Evolutionary conservation across 129 eudicot genomes (phyloP).

Genomic region (Gnaphalium uliginosum): DNA sequence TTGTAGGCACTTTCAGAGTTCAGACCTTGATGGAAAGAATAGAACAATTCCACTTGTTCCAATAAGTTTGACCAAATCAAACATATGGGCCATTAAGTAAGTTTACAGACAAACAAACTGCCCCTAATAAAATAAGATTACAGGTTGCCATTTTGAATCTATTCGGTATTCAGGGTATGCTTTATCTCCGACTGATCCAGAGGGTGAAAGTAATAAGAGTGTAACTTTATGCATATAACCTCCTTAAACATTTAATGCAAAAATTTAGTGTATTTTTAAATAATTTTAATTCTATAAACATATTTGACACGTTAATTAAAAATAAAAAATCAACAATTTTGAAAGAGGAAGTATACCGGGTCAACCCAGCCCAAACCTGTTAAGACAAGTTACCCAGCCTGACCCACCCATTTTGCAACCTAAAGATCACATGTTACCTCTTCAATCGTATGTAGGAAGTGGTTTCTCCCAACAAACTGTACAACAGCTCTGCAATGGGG

Average conservation of each 20-base stretch:
- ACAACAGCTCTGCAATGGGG: constrained; percentile 92
- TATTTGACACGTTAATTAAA: not conserved
- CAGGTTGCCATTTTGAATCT: no score
- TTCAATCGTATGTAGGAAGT: constrained; percentile 76
- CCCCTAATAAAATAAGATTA: no score
- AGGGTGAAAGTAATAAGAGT: not conserved
- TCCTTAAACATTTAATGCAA: not conserved
- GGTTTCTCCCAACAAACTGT: constrained; percentile 86
- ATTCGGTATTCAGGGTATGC: not conserved
- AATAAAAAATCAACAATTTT: not conserved
- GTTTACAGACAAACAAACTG: no score
- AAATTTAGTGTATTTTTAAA: not conserved
- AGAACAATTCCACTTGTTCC: not conserved
- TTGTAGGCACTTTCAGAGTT: no score
- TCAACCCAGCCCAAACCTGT: not conserved
- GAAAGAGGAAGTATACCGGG: not conserved
- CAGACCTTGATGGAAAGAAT: no score
- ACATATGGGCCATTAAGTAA: not conserved
- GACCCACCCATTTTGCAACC: not conserved
- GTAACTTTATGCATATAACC: not conserved
- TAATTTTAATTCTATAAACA: not conserved
- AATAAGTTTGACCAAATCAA: not conserved
- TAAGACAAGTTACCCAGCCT: not conserved
- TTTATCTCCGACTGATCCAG: not conserved
- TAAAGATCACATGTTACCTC: constrained; percentile 46